A percentile compares a stretch with the other conserved stretches of the same genome.
These are phyloP conservation scores for Dothistroma septosporum DNA, from an alignment of 2,329 filamentous ascomycete genomes.

Conservation along the genomic window DNA sequence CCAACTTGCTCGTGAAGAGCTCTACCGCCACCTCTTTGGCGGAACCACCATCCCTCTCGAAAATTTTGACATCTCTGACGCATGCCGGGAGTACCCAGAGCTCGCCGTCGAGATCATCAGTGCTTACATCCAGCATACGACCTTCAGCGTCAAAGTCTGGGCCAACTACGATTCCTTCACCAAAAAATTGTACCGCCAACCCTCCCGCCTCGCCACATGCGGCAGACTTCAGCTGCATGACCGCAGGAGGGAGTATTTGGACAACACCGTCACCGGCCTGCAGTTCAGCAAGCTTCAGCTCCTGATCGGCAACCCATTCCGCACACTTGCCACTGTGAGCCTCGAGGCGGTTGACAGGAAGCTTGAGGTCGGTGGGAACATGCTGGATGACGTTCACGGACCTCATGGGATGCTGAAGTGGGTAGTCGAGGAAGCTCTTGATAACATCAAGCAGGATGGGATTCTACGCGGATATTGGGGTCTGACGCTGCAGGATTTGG, in stretches of 20 bases:
- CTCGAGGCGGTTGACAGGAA: not conserved
- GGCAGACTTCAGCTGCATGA: constrained; percentile 12
- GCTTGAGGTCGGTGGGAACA: not conserved
- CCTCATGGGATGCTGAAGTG: not conserved
- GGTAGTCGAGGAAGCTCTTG: not conserved
- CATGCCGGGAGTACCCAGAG: not conserved
- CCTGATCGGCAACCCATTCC: constrained; percentile 17
- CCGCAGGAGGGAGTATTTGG: constrained; percentile 5
- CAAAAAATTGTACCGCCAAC: constrained; percentile 8
- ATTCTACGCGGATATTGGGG: not conserved
- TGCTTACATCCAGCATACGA: constrained; percentile 8
- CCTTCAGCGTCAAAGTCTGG: constrained; percentile 18
- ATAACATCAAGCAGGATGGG: constrained; percentile 6
- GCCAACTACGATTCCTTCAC: constrained; percentile 17
- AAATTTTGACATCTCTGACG: constrained; percentile 1
- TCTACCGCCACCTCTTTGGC: not conserved
- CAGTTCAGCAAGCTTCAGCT: constrained; percentile 11
- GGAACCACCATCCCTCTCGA: constrained; percentile 5
- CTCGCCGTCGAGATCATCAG: constrained; percentile 11
- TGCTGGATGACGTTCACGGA: not conserved
- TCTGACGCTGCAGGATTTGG: constrained; percentile 11
- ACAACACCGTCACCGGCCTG: not conserved
- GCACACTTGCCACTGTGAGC: constrained; percentile 4
- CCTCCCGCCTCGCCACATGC: constrained; percentile 6
- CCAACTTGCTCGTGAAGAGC: not conserved